These are phyloP conservation scores for Ceriops tagal DNA, from an alignment of 345 rosid species.

Conservation along the genomic window DNA sequence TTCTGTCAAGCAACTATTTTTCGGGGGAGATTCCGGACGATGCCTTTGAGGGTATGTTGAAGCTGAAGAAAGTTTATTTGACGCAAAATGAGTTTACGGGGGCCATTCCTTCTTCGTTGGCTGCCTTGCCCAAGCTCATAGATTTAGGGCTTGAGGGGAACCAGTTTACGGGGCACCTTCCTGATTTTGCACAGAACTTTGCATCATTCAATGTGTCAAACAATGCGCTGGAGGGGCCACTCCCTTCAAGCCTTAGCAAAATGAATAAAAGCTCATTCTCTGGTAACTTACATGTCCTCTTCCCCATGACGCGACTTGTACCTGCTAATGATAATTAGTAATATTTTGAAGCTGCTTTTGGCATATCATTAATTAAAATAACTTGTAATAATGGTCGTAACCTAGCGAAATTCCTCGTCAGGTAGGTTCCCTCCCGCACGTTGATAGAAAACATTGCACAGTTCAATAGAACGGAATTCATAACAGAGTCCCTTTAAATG, in stretches of 20 bases:
- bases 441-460: no score
- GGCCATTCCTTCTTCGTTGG: conserved; percentile 55
- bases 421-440: no score
- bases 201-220: conserved; percentile 43
- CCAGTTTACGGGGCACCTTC: conserved; percentile 52
- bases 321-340: no score
- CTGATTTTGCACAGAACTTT: conserved; percentile 41
- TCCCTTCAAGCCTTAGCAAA: conserved; percentile 45
- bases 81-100: conserved; percentile 53
- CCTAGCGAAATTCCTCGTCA: no score
- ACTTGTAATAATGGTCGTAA: no score
- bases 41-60: conserved; percentile 56
- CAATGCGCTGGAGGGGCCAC: conserved; percentile 55
- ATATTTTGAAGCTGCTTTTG: no score
- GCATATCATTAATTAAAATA: no score
- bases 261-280: conserved; percentile 36
- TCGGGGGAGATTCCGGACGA: conserved; percentile 50
- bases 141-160: conserved; percentile 61
- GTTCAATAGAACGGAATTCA: no score
- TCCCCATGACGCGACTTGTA: neutral
- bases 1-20: conserved; percentile 57
- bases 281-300: conserved; percentile 29
- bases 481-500: no score
- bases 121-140: conserved; percentile 43
- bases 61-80: conserved; percentile 58